Evolutionary conservation across 495 filamentous ascomycete species (phyloP), one percentile per base, ranked within the genome.

Genomic region (Aspergillus sclerotiicarbonarius): DNA sequence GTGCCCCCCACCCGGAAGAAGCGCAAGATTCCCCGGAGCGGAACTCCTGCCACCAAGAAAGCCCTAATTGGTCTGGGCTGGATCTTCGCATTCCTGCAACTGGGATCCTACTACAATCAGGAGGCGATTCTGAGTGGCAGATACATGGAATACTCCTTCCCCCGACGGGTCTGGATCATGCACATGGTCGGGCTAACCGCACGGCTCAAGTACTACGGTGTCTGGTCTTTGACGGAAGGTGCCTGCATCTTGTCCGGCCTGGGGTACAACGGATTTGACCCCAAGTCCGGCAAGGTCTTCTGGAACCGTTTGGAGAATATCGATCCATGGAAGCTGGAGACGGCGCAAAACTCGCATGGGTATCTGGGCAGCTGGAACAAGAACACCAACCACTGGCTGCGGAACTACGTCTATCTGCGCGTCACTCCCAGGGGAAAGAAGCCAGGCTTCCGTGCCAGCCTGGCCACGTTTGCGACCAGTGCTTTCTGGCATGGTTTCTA

Each of bases 401-500:
- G 93, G 35, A 96, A 98, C 69, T 98, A 96, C 67, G 79, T 98
- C 59, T 98, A 98, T 67, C 79, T 98, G 41, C 88, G 94, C 16
- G 95, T 98, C 2, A 98, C 94, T 5, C 94, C 94, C 4, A 89
- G 89, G 62, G 94, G 94, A 51, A 94, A 90, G 80, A 98, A 98
- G 69, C 94, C 94, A 8, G 94, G 94, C 2, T 98, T 98, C 77
- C 81, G 93, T 50, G 95, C 94, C 32, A 96, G 88, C 67, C 71
- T 98, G 80, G 92, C 91, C 3, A 98, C 94, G 0, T 98, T 98
- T 65, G 82, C 84, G 8, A 98, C 94, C 30, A 92, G 88, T 62
- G 94, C 94, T 0, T 89, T 98, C 68, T 98, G 94, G 94, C 94
- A 98, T 70, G 94, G 94, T 16, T 97, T 98, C 75, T 94, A 94